Conservation (phyloP, 225 moss, liverwort and hornwort species). For the Ulota crispa region DNA sequence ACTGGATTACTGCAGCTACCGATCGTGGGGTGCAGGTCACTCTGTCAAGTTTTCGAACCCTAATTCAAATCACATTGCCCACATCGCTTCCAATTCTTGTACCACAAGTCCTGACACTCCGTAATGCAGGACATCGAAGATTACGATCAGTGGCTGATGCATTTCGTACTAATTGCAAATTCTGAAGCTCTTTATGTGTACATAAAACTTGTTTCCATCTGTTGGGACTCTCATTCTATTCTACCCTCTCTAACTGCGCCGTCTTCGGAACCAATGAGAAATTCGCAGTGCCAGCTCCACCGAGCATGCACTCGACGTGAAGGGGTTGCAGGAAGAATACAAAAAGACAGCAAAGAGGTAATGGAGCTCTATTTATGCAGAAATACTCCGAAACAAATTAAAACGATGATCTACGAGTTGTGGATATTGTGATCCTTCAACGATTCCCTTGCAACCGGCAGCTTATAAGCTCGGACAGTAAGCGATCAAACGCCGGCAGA, state of each 20-base stretch:
- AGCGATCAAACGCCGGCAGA: constrained; percentile 2
- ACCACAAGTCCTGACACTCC: background rate
- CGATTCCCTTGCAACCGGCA: background rate
- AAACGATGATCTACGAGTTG: no score
- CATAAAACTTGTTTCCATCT: background rate
- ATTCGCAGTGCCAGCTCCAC: background rate
- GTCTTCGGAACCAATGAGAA: background rate
- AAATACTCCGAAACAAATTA: background rate
- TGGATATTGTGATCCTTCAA: no score
- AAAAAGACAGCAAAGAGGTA: background rate
- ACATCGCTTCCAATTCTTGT: background rate
- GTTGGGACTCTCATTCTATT: background rate
- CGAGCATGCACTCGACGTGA: background rate
- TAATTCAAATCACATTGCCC: background rate
- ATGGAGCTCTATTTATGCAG: background rate
- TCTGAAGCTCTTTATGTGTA: background rate
- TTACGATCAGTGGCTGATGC: constrained; percentile 10
- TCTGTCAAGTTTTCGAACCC: background rate
- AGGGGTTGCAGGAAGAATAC: background rate
- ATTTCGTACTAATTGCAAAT: background rate
- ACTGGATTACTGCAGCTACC: constrained; percentile 4
- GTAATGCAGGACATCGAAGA: background rate
- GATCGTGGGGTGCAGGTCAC: background rate
- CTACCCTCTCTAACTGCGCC: background rate
- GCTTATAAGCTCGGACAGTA: background rate